A percentile compares a stretch with the other conserved stretches of the same genome.
These are phyloP conservation scores for Petasospora rhodanensis DNA, from an alignment of 1,139 yeast species.

Conservation along the genomic window DNA sequence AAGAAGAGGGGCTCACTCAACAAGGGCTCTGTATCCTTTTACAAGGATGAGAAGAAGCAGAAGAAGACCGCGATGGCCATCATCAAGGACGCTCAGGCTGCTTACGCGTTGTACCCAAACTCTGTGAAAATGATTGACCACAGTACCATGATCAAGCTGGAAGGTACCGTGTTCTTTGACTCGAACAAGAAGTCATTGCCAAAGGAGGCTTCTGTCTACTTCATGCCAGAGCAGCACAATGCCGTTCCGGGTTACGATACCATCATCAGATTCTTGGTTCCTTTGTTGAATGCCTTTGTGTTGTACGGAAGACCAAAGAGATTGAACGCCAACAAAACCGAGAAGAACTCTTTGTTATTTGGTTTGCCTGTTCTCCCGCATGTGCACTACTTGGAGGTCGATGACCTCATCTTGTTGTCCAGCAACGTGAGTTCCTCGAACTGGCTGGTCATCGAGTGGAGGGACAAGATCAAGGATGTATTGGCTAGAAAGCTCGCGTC, in stretches of 20 bases:
- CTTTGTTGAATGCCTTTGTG: slow-evolving; percentile 79
- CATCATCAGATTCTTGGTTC: slow-evolving; percentile 79
- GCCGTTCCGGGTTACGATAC: slow-evolving; percentile 96
- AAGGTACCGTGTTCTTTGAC: slow-evolving; percentile 71
- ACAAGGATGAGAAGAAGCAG: slow-evolving; percentile 62
- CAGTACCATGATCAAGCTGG: slow-evolving; percentile 83
- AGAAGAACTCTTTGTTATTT: slow-evolving; percentile 72
- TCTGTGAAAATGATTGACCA: slow-evolving; percentile 74
- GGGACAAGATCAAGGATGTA: slow-evolving; percentile 53
- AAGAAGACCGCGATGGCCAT: slow-evolving; percentile 80
- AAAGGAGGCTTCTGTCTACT: slow-evolving; percentile 75
- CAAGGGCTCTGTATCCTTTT: slow-evolving; percentile 58
- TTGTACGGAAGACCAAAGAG: slow-evolving; percentile 89
- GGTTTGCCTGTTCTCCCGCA: slow-evolving; percentile 90
- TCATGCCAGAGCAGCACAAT: slow-evolving; percentile 94
- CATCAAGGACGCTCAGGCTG: slow-evolving; percentile 62
- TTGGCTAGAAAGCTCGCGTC: slow-evolving; percentile 58
- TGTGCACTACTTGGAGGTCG: slow-evolving; percentile 71
- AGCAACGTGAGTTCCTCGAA: slow-evolving; percentile 30
- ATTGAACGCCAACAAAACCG: slow-evolving; percentile 82
- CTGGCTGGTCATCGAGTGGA: slow-evolving; percentile 78
- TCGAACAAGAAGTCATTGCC: slow-evolving; percentile 50
- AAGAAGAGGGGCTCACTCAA: slow-evolving; percentile 36
- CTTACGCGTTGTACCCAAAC: slow-evolving; percentile 94
- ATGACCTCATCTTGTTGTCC: slow-evolving; percentile 45